Conservation (phyloP, 345 rosid species). For the Heritiera littoralis region DNA sequence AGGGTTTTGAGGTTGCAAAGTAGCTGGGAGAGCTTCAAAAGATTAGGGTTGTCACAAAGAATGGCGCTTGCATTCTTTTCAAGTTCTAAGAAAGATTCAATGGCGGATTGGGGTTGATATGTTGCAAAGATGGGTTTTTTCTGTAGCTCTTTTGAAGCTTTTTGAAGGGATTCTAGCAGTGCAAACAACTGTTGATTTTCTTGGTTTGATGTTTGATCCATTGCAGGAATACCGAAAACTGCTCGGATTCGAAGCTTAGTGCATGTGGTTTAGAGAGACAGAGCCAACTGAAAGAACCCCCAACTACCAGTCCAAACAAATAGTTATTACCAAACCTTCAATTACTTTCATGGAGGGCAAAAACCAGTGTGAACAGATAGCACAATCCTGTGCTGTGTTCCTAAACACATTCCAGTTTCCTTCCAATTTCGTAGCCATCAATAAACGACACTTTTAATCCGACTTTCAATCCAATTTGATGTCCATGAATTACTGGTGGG, state of each 20-base stretch:
- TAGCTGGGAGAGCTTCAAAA: slow-evolving; percentile 37
- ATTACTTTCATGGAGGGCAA: not conserved
- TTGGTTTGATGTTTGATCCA: slow-evolving; percentile 28
- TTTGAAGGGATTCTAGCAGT: slow-evolving; percentile 33
- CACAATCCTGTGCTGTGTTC: not conserved
- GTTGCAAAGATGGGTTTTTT: slow-evolving; percentile 36
- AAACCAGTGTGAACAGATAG: not conserved
- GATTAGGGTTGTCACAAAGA: slow-evolving; percentile 27
- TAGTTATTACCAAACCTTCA: slow-evolving; percentile 17
- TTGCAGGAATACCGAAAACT: slow-evolving; percentile 1
- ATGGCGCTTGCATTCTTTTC: slow-evolving; percentile 18
- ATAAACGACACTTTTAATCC: not conserved
- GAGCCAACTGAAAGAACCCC: not conserved
- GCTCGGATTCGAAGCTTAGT: slow-evolving; percentile 17
- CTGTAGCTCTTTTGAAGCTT: slow-evolving; percentile 44
- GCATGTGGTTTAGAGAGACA: not conserved
- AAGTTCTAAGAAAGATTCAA: slow-evolving; percentile 32
- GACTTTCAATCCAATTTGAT: not conserved
- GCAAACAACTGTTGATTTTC: slow-evolving; percentile 11
- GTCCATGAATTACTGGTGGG: slow-evolving; percentile 5
- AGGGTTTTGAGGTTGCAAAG: slow-evolving; percentile 39
- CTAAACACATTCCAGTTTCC: slow-evolving; percentile 5
- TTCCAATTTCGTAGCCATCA: slow-evolving; percentile 7
- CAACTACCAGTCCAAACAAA: slow-evolving; percentile 20
- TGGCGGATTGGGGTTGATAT: slow-evolving; percentile 24